Evolutionary conservation across 2,329 filamentous ascomycete species (phyloP), one percentile per base, ranked within the genome.

Genomic region (Ophiostoma himal-ulmi): DNA sequence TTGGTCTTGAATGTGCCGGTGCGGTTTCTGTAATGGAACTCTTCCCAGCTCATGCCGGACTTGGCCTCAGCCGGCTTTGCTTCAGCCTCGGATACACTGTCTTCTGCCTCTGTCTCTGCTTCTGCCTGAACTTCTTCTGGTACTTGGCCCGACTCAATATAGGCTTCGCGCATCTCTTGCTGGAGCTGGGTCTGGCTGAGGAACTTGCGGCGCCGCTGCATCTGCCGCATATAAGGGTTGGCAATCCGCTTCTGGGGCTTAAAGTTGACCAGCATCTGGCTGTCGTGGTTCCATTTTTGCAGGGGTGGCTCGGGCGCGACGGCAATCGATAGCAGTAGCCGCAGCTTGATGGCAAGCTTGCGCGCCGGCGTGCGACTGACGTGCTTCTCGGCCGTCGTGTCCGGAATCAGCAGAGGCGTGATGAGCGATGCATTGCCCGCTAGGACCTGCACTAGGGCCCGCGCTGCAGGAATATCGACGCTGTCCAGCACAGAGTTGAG

Each of bases 401-500:
- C 72, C 26, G 67, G 65, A 68, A 71, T 17, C 4, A 75, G 70
- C 37, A 72, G 44, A n/a, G 68, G 54, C 41, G 70, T 72, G 14
- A 76, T 72, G 71, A 74, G 70, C 69, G 69, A 67, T 10, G 74
- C 73, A 36, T 79, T 75, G n/a, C 74, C 72, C 37, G 76, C 70
- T 2, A 79, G 68, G 26, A 78, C 79, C 5, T 74, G 75, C 20
- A 79, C 68, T 1, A 83, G 73, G 10, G 81, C 73, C 3, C 78
- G 77, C 8, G 80, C 79, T 1, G 77, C 75, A 6, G 69, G 64
- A 5, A 70, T 70, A 71, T 85, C 82, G 22, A 84, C 73, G 3
- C 77, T 76, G 57, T 77, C 75, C 11, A 83, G 77, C 70, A 81
- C 82, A 8, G 80, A 76, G 66, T 82, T 80, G 36, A 85, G 75